Evolutionary conservation across 2,329 filamentous ascomycete genomes (phyloP), one percentile per base, ranked within the genome.

Genomic region (Trichoderma guizhouense): DNA sequence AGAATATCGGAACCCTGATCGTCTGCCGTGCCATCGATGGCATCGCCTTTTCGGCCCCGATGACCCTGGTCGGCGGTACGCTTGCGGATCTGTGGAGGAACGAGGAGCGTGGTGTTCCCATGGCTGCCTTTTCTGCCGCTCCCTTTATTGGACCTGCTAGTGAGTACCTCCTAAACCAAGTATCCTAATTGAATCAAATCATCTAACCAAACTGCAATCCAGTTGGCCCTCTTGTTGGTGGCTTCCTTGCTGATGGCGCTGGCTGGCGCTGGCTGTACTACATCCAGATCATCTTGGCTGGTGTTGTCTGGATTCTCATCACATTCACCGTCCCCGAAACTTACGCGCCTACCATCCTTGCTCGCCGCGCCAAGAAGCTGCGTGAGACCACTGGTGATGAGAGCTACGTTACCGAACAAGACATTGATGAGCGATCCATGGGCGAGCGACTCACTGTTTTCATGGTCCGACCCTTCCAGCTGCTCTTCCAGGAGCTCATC

Each of bases 281-380:
- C 91, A 88, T 97, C 76, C 93, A 95, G 78, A 84, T 96, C 12
- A 97, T 97, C 77, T 79, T 96, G 14, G 85, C 92, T 30, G 90
- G 86, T 15, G 79, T 91, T 63, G 88, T 91, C 76, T 96, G 92
- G 89, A 73, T 92, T 21, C 79, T 95, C 73, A 94, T 96, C 80
- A 91, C 91, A 34, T 95, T 97, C 81, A 96, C 93, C n/a, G 91
- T 97, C 0, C 93, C 93, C 1, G 94, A 97, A 81, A 97, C 94
- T 0, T 97, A 96, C 79, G 91, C 93, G 0, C 93, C 94, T 0
- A 92, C 89, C 0, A 90, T 97, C 65, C 88, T 98, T 18, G 87
- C 88, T 67, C 83, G 83, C 34, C 88, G 93, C 14, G 94, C 94
- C 3, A 85, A 86, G 77, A 92, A 93, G 79, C 83, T 96, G 73